Base-by-base conservation (phyloP, 164 flowering plant genomes). In the Liriodendron chinense region DNA sequence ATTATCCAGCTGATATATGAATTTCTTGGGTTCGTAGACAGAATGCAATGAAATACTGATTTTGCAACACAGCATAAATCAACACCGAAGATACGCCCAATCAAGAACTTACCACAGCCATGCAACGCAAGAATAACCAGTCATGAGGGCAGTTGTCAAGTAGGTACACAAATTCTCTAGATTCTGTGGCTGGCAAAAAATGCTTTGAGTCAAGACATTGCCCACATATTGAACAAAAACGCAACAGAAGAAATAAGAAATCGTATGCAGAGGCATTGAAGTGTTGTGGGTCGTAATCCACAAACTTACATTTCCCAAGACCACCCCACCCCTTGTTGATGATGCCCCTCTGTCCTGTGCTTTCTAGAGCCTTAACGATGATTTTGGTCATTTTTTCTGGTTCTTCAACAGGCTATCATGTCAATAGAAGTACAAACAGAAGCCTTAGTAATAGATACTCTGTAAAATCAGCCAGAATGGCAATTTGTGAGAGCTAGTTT, bases 321-420 rank as follows among this genome's bases (percentile, higher is more conserved):
- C 98, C 98, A 81, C 98, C 98, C 98, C 98, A 95, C 68, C 98
- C 98, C 85, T 89, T 93, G 84, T 93, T 95, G 56, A 93, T 91
- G 76, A 95, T 92, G 53, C 98, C 98, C 86, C 98, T 88, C 76
- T 92, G 97, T 78, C 89, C 88, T 72, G 98, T 95, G 22, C 21
- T 74, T 86, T 92, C 88, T 73, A 95, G 78, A 28, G 98, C 98
- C 48, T 91, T 86, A 81, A 95, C 94, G 80, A 95, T 95, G 78
- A 87, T 88, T 80, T 92, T 80, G 10, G 98, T 93, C 98, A 95
- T 95, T 81, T 88, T 92, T 80, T 83, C 86, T 25, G 98, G 98
- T 71, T 90, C 94, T 89, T 87, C 87, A 79, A 95, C 96, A 82
- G 98, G 98, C 98, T 93, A 69, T 2, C 14, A 69, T n/a, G n/a